Conservation (phyloP, 1,284 basidiomycete species). For the Tylopilus sp. region DNA sequence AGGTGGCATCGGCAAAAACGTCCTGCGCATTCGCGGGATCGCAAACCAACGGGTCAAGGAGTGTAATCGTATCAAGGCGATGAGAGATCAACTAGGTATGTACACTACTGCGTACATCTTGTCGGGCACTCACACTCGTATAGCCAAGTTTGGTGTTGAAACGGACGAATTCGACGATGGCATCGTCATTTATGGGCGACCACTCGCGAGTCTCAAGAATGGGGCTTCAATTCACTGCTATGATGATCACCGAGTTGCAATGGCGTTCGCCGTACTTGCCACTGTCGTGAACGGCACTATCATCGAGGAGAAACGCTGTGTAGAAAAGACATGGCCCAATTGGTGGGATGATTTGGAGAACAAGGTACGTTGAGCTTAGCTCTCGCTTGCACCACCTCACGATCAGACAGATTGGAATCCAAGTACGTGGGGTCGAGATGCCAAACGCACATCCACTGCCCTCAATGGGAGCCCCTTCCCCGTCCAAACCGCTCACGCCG, state of each 20-base stretch:
- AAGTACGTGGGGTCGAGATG: conserved; percentile 88
- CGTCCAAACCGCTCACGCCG: conserved; percentile 38
- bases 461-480: conserved; percentile 45
- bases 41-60: conserved; percentile 99
- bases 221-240: conserved; percentile 93
- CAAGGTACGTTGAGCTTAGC: conserved; percentile 67
- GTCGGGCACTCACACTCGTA: conserved; percentile 12
- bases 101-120: background rate
- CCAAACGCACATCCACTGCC: conserved; percentile 53
- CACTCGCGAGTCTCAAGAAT: conserved; percentile 69
- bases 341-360: conserved; percentile 99
- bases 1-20: conserved; percentile 47
- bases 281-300: conserved; percentile 81
- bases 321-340: conserved; percentile 99
- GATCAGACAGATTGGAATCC: conserved; percentile 83
- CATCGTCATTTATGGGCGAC: conserved; percentile 88
- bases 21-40: conserved; percentile 92
- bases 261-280: conserved; percentile 96
- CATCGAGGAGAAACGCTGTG: conserved; percentile 96
- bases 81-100: conserved; percentile 93
- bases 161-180: conserved; percentile 96
- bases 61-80: conserved; percentile 96
- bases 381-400: background rate
- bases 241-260: conserved; percentile 98
- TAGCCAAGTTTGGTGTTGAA: conserved; percentile 95